Percentiles rank a stretch among this genome's conserved stretches.
Evolutionary conservation across 179 eudicot genomes (phyloP).

Genomic region (Vitellaria paradoxa): DNA sequence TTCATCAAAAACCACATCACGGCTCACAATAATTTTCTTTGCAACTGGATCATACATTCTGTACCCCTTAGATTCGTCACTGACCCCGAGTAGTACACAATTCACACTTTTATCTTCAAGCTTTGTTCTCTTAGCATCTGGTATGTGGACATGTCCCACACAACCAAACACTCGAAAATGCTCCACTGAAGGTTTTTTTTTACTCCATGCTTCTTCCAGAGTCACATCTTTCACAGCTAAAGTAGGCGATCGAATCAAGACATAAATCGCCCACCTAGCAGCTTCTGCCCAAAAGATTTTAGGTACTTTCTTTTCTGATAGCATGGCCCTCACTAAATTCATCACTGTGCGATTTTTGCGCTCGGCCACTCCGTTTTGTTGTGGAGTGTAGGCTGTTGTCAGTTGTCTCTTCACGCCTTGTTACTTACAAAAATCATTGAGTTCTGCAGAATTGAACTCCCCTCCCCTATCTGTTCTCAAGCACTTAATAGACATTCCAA

Average conservation of each 20-base stretch:
- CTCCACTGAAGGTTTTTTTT: background rate
- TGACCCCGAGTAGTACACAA: background rate
- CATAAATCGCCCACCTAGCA: background rate
- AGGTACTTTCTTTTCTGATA: background rate
- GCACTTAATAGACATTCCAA: background rate
- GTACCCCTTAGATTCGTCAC: background rate
- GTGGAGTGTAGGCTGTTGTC: background rate
- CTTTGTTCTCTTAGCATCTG: background rate
- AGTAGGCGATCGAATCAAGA: background rate
- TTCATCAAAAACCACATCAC: background rate
- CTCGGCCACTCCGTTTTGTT: background rate
- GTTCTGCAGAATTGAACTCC: background rate
- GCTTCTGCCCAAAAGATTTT: background rate
- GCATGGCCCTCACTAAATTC: background rate
- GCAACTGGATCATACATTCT: background rate
- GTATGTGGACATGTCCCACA: background rate
- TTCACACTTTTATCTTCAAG: background rate
- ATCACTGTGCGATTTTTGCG: constrained; percentile 11
- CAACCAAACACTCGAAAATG: constrained; percentile 2
- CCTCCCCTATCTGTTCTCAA: constrained; percentile 11
- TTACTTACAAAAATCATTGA: background rate
- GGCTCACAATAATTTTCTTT: background rate
- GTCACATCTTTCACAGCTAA: background rate
- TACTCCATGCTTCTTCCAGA: background rate
- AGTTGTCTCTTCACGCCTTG: constrained; percentile 9